Evolutionary conservation across 768 basidiomycete genomes (phyloP), one percentile per base, ranked within the genome.

Genomic region (Boletus rubescentipes): DNA sequence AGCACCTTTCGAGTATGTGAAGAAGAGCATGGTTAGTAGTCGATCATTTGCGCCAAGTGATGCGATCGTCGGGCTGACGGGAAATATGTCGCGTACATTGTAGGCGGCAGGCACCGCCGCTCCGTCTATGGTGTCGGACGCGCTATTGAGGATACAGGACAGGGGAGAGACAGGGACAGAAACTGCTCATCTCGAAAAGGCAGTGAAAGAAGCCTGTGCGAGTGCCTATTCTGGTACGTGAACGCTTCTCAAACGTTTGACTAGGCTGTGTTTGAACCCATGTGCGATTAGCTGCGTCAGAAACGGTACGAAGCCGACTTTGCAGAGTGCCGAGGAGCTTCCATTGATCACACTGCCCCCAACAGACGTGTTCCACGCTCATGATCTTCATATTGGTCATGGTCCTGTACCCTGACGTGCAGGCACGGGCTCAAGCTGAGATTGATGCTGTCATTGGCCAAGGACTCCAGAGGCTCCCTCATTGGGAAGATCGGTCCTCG

Each of bases 401-500:
- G 66, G 43, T 66, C 29, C 37, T 68, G 31, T 56, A 66, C 49
- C 64, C 66, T 38, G 58, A 66, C 1, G 67, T 57, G 20, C 68
- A 66, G 47, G 49, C 57, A 44, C 49, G 21, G 26, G 63, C 56
- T 15, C 61, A 57, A 11, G 54, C 51, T 30, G 59, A 67, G 12
- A 61, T 67, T 9, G 61, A 60, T 39, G 41, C 54, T 10, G 45
- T 62, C 23, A 50, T 60, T 8, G 60, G 69, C 10, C n/a, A 49
- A 14, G 55, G 47, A 36, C 49, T 68, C 2, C 37, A 38, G 21
- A 61, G 68, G 48, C 51, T 68, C 5, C 66, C 55, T 12, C 39
- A 44, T 18, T 61, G 59, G 58, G 61, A 63, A 4, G 63, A 66
- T 40, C 49, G 59, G 2, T 8, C 46, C 5, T 59, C 53, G 37